A percentile compares a stretch with the other conserved stretches of the same genome.
Evolutionary conservation across 192 early-diverging fungal species (phyloP).

Genomic region (Allomyces macrogynus): DNA sequence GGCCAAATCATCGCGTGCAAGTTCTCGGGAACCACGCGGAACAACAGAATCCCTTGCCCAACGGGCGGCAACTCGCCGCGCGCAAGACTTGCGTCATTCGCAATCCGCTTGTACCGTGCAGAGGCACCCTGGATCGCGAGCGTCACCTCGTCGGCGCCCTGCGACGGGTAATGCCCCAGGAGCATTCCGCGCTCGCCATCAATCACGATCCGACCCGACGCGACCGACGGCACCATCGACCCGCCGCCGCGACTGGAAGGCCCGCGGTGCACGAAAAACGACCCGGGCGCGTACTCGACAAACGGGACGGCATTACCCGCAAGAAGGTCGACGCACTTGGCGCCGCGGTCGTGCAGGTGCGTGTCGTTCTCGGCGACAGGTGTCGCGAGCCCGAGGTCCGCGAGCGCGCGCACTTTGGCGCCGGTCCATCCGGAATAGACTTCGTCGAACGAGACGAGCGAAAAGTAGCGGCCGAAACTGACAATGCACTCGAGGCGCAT

Average conservation of each 20-base stretch:
- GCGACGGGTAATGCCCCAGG: conserved; percentile 21
- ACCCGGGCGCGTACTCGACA: conserved; percentile 8
- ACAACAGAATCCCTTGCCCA: background rate
- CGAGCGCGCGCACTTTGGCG: conserved; percentile 5
- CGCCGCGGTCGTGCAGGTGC: conserved; percentile 10
- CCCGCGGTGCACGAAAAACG: conserved; percentile 11
- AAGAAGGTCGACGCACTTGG: conserved; percentile 9
- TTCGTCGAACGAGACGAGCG: conserved; percentile 17
- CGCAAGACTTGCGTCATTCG: conserved; percentile 4
- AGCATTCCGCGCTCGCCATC: conserved; percentile 14
- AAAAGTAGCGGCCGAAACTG: conserved; percentile 16
- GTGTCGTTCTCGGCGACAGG: background rate
- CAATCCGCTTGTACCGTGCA: conserved; percentile 14
- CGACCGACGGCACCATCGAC: background rate
- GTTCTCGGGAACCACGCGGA: background rate
- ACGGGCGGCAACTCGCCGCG: background rate
- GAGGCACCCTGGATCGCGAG: conserved; percentile 15
- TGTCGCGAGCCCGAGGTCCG: conserved; percentile 3
- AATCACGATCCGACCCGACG: conserved; percentile 18
- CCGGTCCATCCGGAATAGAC: conserved; percentile 18
- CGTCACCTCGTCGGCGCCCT: conserved; percentile 21
- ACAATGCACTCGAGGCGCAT: conserved; percentile 16
- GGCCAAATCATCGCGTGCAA: conserved; percentile 11
- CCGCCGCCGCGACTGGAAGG: background rate
- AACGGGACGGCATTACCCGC: conserved; percentile 5